phyloP scores from a whole-genome alignment of 495 filamentous ascomycete species.

The Oleoguttula mirabilis region DNA sequence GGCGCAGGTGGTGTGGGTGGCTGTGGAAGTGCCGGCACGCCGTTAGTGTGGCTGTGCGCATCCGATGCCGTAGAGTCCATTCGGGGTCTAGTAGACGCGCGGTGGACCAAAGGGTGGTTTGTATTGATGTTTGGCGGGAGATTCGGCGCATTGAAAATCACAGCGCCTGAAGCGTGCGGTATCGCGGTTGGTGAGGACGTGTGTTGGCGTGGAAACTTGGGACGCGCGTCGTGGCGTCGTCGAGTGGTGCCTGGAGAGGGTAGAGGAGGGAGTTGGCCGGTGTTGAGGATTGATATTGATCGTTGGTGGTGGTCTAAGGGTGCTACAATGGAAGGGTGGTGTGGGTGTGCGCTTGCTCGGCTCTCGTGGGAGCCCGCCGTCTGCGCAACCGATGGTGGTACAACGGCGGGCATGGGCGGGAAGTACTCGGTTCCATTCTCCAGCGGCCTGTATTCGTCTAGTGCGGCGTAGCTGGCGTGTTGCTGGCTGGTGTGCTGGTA shows the following conservation, averaged over 20 bases:
- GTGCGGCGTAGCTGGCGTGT: constrained; percentile 45
- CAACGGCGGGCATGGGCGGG: constrained; percentile 58
- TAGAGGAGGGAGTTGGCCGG: constrained; percentile 65
- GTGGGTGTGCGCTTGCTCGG: constrained; percentile 22
- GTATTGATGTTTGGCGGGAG: constrained; percentile 10
- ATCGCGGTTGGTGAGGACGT: constrained; percentile 70
- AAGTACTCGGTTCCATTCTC: constrained; percentile 81
- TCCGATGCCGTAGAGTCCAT: constrained; percentile 30
- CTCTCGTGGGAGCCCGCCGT: constrained; percentile 23
- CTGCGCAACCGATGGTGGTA: constrained; percentile 23
- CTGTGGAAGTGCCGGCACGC: constrained; percentile 36
- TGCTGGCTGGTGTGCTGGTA: constrained; percentile 42
- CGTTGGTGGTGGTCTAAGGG: constrained; percentile 25
- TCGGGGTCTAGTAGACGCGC: constrained; percentile 18
- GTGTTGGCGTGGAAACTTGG: constrained; percentile 53
- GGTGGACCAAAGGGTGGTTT: constrained; percentile 12
- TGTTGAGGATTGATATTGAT: constrained; percentile 68
- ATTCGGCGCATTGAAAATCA: neutral
- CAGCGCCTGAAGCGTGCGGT: constrained; percentile 18
- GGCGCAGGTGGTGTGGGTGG: constrained; percentile 46
- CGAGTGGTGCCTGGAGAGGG: constrained; percentile 62
- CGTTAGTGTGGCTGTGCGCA: constrained; percentile 18
- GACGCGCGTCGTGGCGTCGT: constrained; percentile 42
- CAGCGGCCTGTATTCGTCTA: constrained; percentile 52
- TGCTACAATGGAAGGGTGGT: constrained; percentile 27